Conservation (phyloP, 2,329 filamentous ascomycete species). For the Calonectria ilicicola region DNA sequence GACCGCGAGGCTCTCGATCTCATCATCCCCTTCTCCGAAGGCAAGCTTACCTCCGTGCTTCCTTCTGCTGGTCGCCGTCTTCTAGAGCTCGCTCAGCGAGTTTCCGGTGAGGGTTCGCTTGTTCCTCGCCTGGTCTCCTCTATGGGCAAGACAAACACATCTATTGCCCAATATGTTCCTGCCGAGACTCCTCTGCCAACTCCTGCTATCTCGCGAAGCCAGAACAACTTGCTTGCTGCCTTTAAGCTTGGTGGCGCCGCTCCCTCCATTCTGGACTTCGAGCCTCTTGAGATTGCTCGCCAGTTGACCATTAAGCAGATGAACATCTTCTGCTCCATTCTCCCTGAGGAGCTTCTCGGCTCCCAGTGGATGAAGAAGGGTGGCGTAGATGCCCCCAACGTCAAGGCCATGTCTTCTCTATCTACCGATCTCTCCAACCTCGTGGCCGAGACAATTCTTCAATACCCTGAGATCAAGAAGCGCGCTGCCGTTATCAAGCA, state of each 20-base stretch:
- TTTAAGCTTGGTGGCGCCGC: conserved; percentile 79
- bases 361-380: conserved; percentile 95
- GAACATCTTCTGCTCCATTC: conserved; percentile 88
- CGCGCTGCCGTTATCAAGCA: conserved; percentile 92
- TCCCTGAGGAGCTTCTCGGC: conserved; percentile 90
- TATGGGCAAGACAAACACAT: conserved; percentile 88
- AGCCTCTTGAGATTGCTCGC: conserved; percentile 88
- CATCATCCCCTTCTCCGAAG: conserved; percentile 84
- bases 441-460: conserved; percentile 91
- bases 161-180: conserved; percentile 76
- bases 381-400: conserved; percentile 83
- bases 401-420: conserved; percentile 92
- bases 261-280: conserved; percentile 88
- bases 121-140: conserved; percentile 87
- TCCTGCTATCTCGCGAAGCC: conserved; percentile 79
- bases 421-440: conserved; percentile 94
- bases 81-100: conserved; percentile 82
- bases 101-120: conserved; percentile 78
- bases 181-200: conserved; percentile 79
- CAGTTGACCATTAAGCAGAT: conserved; percentile 96
- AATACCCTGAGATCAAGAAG: conserved; percentile 91
- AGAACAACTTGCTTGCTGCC: conserved; percentile 76
- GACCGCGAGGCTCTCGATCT: conserved; percentile 81
- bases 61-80: conserved; percentile 86
- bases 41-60: conserved; percentile 74